Base-by-base conservation (phyloP, 306 rosid species). In the Ceratonia siliqua region DNA sequence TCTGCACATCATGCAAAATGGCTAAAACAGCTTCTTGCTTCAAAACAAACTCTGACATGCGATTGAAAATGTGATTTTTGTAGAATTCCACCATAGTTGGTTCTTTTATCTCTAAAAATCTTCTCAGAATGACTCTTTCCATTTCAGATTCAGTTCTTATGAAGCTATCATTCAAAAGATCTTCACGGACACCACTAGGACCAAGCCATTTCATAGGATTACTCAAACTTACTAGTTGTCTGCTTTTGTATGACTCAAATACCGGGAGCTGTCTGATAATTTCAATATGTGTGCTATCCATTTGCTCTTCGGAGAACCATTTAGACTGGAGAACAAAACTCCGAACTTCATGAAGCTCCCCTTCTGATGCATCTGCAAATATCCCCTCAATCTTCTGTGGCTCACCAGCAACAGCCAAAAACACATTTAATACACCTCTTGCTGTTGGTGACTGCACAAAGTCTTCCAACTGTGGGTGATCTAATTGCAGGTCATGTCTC, bases 251-350 rank as follows among this genome's bases (percentile, higher is more conserved):
- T 18, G 97, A 94, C 88, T 87, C 96, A 81, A 94, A 94, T 75
- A 94, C 82, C 4, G 98, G 98, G 75, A 94, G 90, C 76, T 79
- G 82, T 75, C 77, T 94, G 76, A 91, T 82, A 68, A 87, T 79
- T 73, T 88, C 92, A 78, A 88, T 70, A 68, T 94, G 94, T 33
- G 56, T 75, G 46, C 69, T 64, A 88, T 84, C 96, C 57, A 94
- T 67, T 77, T 89, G 79, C 79, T 75, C 93, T 79, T 94, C 98
- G 38, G 70, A 71, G 82, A 91, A 94, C 98, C 98, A 94, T 76
- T 89, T 94, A 22, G 96, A 89, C 89, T 94, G 98, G 84, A 94
- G 97, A 87, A 94, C 70, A 84, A 89, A 94, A 82, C 92, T 91
- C 67, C 94, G 87, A 55, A 94, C 92, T 85, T 94, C 98, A 78